phyloP scores from a whole-genome alignment of 208 protist genomes.

The Acanthamoeba royreba region DNA sequence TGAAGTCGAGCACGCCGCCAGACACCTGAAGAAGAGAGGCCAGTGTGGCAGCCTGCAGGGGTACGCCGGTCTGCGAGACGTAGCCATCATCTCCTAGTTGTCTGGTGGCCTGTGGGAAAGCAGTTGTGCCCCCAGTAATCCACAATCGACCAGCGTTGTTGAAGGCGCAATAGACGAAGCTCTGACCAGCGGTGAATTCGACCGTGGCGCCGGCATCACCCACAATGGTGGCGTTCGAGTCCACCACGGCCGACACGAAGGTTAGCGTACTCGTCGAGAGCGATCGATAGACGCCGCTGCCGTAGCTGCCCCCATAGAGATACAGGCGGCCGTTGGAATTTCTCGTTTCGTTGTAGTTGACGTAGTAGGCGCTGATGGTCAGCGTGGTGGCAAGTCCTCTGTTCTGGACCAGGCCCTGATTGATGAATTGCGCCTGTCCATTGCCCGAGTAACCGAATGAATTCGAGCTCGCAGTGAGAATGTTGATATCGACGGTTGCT shows the following conservation, averaged over 20 bases:
- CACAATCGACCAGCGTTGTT: neutral
- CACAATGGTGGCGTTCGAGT: neutral
- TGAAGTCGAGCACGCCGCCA: slow-evolving; percentile 2
- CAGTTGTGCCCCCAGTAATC: neutral
- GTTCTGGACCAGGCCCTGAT: neutral
- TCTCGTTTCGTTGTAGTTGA: neutral
- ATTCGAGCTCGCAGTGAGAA: neutral
- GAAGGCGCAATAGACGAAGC: slow-evolving; percentile 19
- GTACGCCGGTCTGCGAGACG: neutral
- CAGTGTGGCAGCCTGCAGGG: neutral
- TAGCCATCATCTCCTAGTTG: neutral
- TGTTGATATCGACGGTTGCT: neutral
- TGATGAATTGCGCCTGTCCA: neutral
- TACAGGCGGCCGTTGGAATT: neutral
- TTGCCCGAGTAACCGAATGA: neutral
- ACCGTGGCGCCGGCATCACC: neutral
- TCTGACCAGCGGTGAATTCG: neutral
- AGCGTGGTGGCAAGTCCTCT: neutral
- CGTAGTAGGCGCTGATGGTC: neutral
- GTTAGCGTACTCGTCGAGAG: neutral
- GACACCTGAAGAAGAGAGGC: neutral
- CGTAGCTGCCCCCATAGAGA: slow-evolving; percentile 33
- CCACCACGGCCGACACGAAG: neutral
- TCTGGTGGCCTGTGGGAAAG: neutral
- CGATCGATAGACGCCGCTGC: neutral